Percentiles rank a stretch among this genome's conserved stretches.
Conservation (phyloP, 1,284 basidiomycete species). For the Mycena citricolor region DNA sequence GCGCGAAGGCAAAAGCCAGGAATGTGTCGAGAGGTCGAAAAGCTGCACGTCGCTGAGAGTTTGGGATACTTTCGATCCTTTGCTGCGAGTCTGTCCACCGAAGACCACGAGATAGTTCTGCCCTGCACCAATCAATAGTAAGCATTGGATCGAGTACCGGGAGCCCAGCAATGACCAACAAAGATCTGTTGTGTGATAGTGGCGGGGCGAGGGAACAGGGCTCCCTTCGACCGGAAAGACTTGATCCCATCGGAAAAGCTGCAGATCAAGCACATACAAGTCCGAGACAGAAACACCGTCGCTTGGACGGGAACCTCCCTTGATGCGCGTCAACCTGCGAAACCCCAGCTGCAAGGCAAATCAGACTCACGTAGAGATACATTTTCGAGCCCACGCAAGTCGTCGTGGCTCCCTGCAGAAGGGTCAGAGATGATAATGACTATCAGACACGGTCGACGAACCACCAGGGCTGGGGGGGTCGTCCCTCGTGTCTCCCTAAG, state of each 20-base stretch:
- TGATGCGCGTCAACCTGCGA: neutral
- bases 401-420: conserved; percentile 14
- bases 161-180: conserved; percentile 8
- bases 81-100: too few relatives aligned
- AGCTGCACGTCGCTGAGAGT: conserved; percentile 16
- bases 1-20: conserved; percentile 9
- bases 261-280: conserved; percentile 18
- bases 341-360: neutral
- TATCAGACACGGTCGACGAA: conserved; percentile 2
- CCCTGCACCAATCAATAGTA: conserved; percentile 11
- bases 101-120: conserved; percentile 17
- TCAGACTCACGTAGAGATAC: conserved; percentile 17
- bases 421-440: neutral
- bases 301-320: conserved; percentile 15
- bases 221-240: conserved; percentile 2
- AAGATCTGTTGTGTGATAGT: conserved; percentile 20
- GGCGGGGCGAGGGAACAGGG: conserved; percentile 6
- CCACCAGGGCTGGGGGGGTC: conserved; percentile 11
- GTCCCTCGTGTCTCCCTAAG: conserved; percentile 15
- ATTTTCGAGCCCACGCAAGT: conserved; percentile 13
- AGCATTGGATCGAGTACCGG: neutral
- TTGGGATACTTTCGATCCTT: conserved; percentile 2
- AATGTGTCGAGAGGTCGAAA: conserved; percentile 11
- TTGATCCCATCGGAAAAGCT: conserved; percentile 18
- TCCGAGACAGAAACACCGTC: conserved; percentile 6